Base-by-base conservation (phyloP, 345 rosid genomes). In the Brassica rapa region DNA sequence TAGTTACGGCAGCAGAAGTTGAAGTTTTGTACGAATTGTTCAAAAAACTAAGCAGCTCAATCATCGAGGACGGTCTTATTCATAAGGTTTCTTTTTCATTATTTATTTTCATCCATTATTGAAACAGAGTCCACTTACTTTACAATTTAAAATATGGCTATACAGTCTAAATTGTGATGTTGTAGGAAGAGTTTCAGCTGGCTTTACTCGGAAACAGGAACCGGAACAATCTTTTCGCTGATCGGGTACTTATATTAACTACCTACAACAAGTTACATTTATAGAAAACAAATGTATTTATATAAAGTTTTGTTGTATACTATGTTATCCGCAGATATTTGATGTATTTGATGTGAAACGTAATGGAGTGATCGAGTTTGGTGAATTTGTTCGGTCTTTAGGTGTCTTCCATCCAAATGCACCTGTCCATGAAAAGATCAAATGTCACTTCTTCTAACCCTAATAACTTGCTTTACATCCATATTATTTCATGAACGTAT, bases 311-410 rank as follows among this genome's bases (percentile, higher is more conserved):
- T 43, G 4, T 27, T 4, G 7, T 51, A 6, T 23, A 24, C 15
- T 41, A 55, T 79, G 62, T 8, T n/a, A 46, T 62, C 37, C 69
- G 56, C 76, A 94, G 98, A 83, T 92, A 57, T 94, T 92, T 49
- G 93, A 94, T 83, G 73, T 91, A 29, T 94, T 94, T 75, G 98
- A 94, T 86, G 53, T 92, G 80, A 94, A 94, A 82, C 88, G 83
- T 74, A 92, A 92, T 85, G 97, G 97, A 68, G 98, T 92, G 16
- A 89, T 94, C 5, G 94, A 91, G 63, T 94, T 92, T 65, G 97
- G 95, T 0, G 98, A 91, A 71, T 94, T 94, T 66, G 96, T 94
- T 32, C 85, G 98, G 80, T 92, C 97, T 25, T 77, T 94, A 61
- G 89, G 93, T 14, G 80, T 92, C 51, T 94, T 94, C 76, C 98